These are phyloP conservation scores for Mycosphaerella arachidis DNA, from an alignment of 2,329 filamentous ascomycete species.

Conservation along the genomic window DNA sequence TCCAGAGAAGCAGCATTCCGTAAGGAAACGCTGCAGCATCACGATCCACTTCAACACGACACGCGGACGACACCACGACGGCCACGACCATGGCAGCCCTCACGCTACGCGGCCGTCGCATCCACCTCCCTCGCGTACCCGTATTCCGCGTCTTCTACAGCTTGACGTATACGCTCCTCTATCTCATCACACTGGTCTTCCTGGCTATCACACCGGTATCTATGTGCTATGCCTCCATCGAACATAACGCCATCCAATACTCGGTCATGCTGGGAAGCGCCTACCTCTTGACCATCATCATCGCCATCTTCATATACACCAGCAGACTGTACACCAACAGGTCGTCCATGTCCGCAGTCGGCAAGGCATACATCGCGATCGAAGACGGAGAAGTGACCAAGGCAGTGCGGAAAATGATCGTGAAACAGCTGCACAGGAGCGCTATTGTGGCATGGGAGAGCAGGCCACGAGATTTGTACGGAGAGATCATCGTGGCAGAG, in stretches of 20 bases:
- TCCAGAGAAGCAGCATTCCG: neutral
- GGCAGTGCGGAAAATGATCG: conserved; percentile 70
- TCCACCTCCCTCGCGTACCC: conserved; percentile 44
- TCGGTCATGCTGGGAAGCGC: conserved; percentile 74
- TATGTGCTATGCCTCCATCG: conserved; percentile 68
- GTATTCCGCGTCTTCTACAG: conserved; percentile 79
- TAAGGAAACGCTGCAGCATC: neutral
- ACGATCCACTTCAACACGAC: conserved; percentile 9
- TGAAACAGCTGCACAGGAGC: conserved; percentile 67
- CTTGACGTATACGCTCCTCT: conserved; percentile 67
- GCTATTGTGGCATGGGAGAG: conserved; percentile 77
- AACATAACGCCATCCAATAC: conserved; percentile 66
- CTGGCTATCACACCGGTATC: conserved; percentile 78
- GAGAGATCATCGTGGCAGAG: conserved; percentile 30
- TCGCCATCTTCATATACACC: conserved; percentile 73
- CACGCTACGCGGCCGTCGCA: conserved; percentile 16
- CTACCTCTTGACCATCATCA: conserved; percentile 67
- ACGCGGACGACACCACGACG: conserved; percentile 10
- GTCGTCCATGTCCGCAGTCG: conserved; percentile 73
- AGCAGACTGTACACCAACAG: conserved; percentile 83
- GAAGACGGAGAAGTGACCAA: conserved; percentile 78
- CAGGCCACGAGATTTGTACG: conserved; percentile 57
- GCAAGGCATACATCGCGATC: conserved; percentile 79
- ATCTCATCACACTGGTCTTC: conserved; percentile 66
- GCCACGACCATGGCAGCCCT: conserved; percentile 11